A percentile compares a stretch with the other conserved stretches of the same genome.
Conservation (phyloP, 768 basidiomycete species). For the Kwoniella europaea region DNA sequence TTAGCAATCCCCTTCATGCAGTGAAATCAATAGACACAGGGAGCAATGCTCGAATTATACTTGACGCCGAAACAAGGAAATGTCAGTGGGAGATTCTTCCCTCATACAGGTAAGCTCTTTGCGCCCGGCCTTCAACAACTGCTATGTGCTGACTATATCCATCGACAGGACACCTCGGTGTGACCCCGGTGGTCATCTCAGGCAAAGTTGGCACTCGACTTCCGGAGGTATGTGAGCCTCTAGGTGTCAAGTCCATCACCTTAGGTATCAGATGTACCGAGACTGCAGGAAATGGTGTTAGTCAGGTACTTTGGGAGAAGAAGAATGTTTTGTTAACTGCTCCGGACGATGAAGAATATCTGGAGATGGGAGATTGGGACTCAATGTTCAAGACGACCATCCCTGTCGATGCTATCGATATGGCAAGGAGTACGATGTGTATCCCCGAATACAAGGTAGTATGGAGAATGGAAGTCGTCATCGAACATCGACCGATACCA, state of each 20-base stretch:
- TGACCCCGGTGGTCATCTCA: slow-evolving; percentile 37
- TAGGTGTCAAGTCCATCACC: slow-evolving; percentile 34
- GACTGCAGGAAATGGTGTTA: slow-evolving; percentile 25
- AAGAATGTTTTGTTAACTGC: slow-evolving; percentile 23
- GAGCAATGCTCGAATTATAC: slow-evolving; percentile 41
- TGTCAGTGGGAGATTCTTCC: slow-evolving; percentile 38
- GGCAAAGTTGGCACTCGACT: slow-evolving; percentile 35
- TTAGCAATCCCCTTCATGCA: slow-evolving; percentile 12
- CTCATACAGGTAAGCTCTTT: slow-evolving; percentile 39
- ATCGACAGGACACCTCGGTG: slow-evolving; percentile 32
- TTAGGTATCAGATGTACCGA: slow-evolving; percentile 39
- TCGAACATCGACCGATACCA: slow-evolving; percentile 50
- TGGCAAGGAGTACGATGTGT: slow-evolving; percentile 32
- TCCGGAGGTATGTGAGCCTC: slow-evolving; percentile 34
- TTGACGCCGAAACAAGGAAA: slow-evolving; percentile 39
- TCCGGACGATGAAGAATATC: slow-evolving; percentile 22
- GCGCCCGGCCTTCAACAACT: not conserved
- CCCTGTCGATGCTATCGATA: slow-evolving; percentile 32
- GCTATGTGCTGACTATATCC: not conserved
- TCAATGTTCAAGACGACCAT: slow-evolving; percentile 36
- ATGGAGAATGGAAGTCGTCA: slow-evolving; percentile 43
- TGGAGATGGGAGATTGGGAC: slow-evolving; percentile 42
- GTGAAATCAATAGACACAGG: not conserved
- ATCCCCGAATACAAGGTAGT: slow-evolving; percentile 42
- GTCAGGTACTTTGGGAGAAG: slow-evolving; percentile 41